Evolutionary conservation across 2,329 filamentous ascomycete genomes (phyloP).

Genomic region (Fusarium longipes): DNA sequence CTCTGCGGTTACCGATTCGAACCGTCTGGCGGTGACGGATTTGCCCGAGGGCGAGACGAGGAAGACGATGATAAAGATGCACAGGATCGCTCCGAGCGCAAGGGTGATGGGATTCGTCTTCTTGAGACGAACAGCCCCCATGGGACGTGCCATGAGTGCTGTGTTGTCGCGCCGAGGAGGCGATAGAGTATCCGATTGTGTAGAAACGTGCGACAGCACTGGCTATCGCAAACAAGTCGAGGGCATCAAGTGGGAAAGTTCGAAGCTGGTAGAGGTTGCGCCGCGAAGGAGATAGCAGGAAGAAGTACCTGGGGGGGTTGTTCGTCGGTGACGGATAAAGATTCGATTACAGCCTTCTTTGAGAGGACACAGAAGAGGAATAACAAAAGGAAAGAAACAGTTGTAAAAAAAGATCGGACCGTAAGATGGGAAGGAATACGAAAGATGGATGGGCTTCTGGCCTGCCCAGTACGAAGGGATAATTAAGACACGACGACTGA

Average conservation of each 20-base stretch:
- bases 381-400: conserved; percentile 21
- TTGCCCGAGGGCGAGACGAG: conserved; percentile 65
- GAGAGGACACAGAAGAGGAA: conserved; percentile 4
- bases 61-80: conserved; percentile 77
- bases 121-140: conserved; percentile 78
- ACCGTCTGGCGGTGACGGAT: conserved; percentile 59
- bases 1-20: conserved; percentile 58
- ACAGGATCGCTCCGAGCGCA: conserved; percentile 75
- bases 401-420: conserved; percentile 30
- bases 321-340: neutral
- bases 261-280: conserved; percentile 26
- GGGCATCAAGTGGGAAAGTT: conserved; percentile 39
- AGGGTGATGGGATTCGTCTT: conserved; percentile 83
- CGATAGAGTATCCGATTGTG: neutral
- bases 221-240: conserved; percentile 37
- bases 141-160: conserved; percentile 64
- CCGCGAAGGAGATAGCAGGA: conserved; percentile 20
- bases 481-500: conserved; percentile 44
- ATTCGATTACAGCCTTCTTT: neutral
- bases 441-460: conserved; percentile 40
- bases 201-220: conserved; percentile 31
- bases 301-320: neutral
- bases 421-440: conserved; percentile 41
- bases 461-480: conserved; percentile 42
- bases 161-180: conserved; percentile 18